Percentiles rank a stretch among this genome's conserved stretches.
These are phyloP conservation scores for Eremothecium cymbalariae DNA, from an alignment of 1,139 yeast species.

Conservation along the genomic window DNA sequence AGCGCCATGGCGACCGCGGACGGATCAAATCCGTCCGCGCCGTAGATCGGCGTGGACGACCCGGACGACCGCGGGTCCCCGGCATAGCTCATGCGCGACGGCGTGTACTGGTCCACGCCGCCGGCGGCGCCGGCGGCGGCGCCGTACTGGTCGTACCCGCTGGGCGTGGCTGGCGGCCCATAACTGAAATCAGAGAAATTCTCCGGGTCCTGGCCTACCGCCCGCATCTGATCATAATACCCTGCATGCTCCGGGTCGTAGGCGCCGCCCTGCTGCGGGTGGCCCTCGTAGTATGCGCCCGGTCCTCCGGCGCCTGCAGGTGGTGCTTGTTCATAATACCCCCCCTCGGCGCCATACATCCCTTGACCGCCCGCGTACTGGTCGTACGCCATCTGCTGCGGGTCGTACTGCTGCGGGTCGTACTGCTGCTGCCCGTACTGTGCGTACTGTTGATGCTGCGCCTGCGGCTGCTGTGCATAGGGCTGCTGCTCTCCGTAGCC, in stretches of 20 bases:
- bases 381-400: constrained; percentile 10
- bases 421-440: constrained; percentile 26
- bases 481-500: too few relatives aligned
- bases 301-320: constrained; percentile 4
- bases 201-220: constrained; percentile 55
- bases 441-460: constrained; percentile 18
- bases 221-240: constrained; percentile 44
- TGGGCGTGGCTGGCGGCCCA: constrained; percentile 54
- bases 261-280: constrained; percentile 14
- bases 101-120: constrained; percentile 65
- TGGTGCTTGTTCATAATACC: constrained; percentile 13
- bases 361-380: constrained; percentile 13
- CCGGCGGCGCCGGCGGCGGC: constrained; percentile 13
- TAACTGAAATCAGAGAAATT: constrained; percentile 73
- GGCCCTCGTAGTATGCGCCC: constrained; percentile 13
- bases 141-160: constrained; percentile 65
- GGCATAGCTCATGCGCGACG: constrained; percentile 76
- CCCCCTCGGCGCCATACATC: constrained; percentile 12
- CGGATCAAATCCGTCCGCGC: constrained; percentile 60
- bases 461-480: constrained; percentile 5
- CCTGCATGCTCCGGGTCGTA: constrained; percentile 31
- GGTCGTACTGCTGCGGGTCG: constrained; percentile 1
- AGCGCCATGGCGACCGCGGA: constrained; percentile 47
- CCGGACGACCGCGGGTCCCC: constrained; percentile 77
- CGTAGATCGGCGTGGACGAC: constrained; percentile 92